Percentiles rank a stretch among this genome's conserved stretches.
phyloP scores from a whole-genome alignment of 108 stramenopile species.

The Fragilariopsis cylindrus region DNA sequence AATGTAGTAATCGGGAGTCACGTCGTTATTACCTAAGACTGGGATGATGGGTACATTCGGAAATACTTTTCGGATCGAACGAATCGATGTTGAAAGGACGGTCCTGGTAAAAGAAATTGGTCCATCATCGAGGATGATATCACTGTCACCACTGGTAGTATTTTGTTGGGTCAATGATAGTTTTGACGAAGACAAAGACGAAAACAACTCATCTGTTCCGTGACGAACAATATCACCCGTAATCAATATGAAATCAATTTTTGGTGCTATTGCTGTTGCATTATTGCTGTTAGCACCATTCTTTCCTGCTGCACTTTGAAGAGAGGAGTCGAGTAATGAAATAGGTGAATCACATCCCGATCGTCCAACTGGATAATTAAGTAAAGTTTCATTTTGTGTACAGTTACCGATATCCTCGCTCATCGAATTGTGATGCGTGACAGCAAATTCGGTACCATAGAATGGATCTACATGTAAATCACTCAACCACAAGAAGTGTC shows the following conservation, averaged over 20 bases:
- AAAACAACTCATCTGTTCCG: constrained; percentile 23
- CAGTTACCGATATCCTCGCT: neutral
- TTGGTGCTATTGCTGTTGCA: too few species aligned
- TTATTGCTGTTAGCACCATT: neutral
- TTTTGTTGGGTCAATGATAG: too few species aligned
- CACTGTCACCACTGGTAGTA: too few species aligned
- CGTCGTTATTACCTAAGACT: constrained; percentile 75
- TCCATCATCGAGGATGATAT: neutral
- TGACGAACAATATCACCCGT: constrained; percentile 60
- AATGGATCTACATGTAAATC: constrained; percentile 71
- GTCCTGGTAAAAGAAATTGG: constrained; percentile 29
- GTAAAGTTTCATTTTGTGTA: neutral
- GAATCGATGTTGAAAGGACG: constrained; percentile 30
- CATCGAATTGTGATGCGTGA: neutral
- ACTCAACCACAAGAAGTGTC: constrained; percentile 66
- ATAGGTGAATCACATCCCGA: constrained; percentile 47
- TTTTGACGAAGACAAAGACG: too few species aligned
- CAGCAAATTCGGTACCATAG: constrained; percentile 50
- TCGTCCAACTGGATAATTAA: constrained; percentile 17
- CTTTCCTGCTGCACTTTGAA: neutral
- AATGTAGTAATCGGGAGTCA: constrained; percentile 66
- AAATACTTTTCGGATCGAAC: constrained; percentile 12
- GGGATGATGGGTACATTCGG: constrained; percentile 35
- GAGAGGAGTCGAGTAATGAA: constrained; percentile 26
- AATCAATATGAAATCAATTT: constrained; percentile 44